Conservation (phyloP, 495 filamentous ascomycete species). For the Trichoderma erinaceum region DNA sequence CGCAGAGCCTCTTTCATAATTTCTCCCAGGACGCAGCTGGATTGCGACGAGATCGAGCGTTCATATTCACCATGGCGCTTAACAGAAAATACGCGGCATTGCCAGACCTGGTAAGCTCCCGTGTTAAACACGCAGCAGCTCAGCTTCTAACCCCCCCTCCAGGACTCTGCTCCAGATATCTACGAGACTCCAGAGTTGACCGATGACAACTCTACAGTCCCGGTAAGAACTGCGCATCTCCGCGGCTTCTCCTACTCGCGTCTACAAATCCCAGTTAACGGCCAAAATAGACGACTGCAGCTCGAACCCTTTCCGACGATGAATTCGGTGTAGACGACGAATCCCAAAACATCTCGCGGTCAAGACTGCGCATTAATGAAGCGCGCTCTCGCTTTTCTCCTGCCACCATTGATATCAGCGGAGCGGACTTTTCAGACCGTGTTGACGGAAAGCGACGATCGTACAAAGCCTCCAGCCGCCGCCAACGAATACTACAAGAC, state of each 20-base stretch:
- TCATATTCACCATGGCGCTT: conserved; percentile 5
- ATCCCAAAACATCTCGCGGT: conserved; percentile 60
- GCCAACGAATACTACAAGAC: conserved; percentile 52
- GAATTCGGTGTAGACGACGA: conserved; percentile 58
- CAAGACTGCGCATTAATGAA: conserved; percentile 63
- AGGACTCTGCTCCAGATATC: conserved; percentile 88
- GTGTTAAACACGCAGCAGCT: not conserved
- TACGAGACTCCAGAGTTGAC: conserved; percentile 92
- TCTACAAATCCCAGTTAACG: conserved; percentile 15
- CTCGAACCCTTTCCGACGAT: conserved; percentile 58
- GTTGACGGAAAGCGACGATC: conserved; percentile 70
- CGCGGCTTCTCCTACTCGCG: not conserved
- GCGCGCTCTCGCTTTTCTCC: conserved; percentile 76
- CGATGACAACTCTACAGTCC: conserved; percentile 79
- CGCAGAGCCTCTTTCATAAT: not conserved
- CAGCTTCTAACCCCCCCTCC: conserved; percentile 20
- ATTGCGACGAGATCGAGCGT: not conserved
- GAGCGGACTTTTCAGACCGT: conserved; percentile 78
- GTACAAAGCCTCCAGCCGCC: conserved; percentile 65
- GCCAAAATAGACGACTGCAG: conserved; percentile 50
- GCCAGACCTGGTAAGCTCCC: conserved; percentile 64
- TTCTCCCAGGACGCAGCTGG: not conserved
- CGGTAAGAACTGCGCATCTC: conserved; percentile 41
- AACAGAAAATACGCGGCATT: conserved; percentile 69
- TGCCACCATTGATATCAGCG: conserved; percentile 63